Evolutionary conservation across 2,329 filamentous ascomycete genomes (phyloP), one percentile per base, ranked within the genome.

Genomic region (Stenocarpella maydis): DNA sequence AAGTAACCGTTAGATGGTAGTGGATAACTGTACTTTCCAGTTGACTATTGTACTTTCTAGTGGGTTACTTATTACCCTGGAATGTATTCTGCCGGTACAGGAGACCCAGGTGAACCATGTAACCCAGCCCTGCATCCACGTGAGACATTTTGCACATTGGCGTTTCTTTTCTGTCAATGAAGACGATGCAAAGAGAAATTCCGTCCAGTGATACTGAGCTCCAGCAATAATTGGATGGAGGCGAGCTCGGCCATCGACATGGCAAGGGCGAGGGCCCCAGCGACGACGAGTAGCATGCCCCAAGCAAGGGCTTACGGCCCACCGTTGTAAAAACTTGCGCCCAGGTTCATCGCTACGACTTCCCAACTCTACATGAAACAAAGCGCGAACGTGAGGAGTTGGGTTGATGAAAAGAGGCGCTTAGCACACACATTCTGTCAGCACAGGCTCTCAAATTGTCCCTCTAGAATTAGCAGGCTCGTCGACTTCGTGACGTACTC

Each of bases 181-280:
- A 9, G 54, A 21, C 3, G 55, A 31, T 19, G 49, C 37, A 10
- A 45, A 28, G 3, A 66, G 39, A 12, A 53, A 52, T 26, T 76
- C 75, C 4, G 80, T 82, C 81, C 80, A 82, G 71, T 82, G 80
- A 68, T 83, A 82, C 71, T 82, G 81, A 2, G 80, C 81, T 14
- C 80, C 81, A 0, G 80, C 80, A 45, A 81, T 76, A 2, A 80
- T 26, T 77, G 76, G 69, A 82, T 80, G 0, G 81, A 81, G 2
- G 77, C 78, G 74, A 82, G 74, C 69, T 82, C 81, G 5, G 78
- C 80, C 54, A 82, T 73, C 1, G 80, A 81, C 6, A 73, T 74
- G 19, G 76, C 74, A 50, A 78, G 77, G 2, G 73, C 71, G 5
- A 78, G 71, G 19, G 75, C 74, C 24, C 78, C 78, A 26, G 71